These are phyloP conservation scores for Ochromonas danica DNA, from an alignment of 108 stramenopile genomes.

Conservation along the genomic window DNA sequence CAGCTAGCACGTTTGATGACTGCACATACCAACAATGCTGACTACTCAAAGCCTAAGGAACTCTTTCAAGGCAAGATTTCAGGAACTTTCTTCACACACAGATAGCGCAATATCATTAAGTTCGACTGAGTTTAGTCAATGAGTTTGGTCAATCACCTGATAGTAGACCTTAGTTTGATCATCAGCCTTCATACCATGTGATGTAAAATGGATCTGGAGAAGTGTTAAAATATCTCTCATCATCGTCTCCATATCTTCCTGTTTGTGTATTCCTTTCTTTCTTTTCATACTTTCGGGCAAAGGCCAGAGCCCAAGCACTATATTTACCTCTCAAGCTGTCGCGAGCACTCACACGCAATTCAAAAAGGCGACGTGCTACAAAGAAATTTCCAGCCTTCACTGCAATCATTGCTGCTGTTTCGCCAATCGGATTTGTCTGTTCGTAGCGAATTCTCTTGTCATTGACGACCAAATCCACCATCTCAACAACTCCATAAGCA, in stretches of 20 bases:
- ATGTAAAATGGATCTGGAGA: constrained; percentile 4
- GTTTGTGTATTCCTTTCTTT: neutral
- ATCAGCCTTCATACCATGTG: neutral
- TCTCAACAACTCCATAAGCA: neutral
- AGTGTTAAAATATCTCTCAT: constrained; percentile 4
- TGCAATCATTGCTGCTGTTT: constrained; percentile 21
- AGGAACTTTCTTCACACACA: too few species aligned
- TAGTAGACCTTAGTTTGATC: neutral
- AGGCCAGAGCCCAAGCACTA: constrained; percentile 3
- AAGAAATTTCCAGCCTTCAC: neutral
- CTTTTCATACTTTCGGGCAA: neutral
- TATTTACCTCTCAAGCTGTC: neutral
- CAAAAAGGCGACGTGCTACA: neutral
- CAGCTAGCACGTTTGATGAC: too few species aligned
- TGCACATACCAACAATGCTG: too few species aligned
- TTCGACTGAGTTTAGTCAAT: too few species aligned
- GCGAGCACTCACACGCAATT: neutral
- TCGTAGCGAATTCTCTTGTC: neutral
- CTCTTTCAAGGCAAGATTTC: too few species aligned
- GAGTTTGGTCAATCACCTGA: too few species aligned
- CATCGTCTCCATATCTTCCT: constrained; percentile 22
- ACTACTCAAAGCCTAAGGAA: too few species aligned
- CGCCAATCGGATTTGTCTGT: neutral
- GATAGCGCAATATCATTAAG: too few species aligned
- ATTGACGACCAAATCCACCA: constrained; percentile 11